Base-by-base conservation (phyloP, 495 filamentous ascomycete genomes). In the Penicillium atrosanguineum region DNA sequence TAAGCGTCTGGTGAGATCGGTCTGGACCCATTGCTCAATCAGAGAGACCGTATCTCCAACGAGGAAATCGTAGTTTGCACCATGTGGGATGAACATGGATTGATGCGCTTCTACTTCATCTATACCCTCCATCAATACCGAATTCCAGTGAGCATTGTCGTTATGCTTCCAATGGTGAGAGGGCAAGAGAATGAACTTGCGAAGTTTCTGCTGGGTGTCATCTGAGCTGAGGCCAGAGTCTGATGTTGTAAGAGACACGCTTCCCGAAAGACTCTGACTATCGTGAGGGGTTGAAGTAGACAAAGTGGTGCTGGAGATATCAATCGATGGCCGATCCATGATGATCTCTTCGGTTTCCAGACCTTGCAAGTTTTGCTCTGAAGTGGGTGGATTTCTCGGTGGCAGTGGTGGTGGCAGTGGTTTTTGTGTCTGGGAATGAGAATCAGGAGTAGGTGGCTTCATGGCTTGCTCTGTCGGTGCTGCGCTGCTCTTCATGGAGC, bases 51-150 rank as follows among this genome's bases (percentile, higher is more conserved):
- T 86, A 68, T 93, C 89, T 1, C 83, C 86, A 36, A 95, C 86
- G 11, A 95, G 71, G 57, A 68, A 66, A 62, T 93, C 88, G 65
- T 96, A 95, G 38, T 89, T 70, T 51, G 71, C 63, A 20, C 78
- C 73, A 19, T 57, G 80, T 0, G 81, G 72, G 38, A 90, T 83
- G 66, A 96, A 96, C 50, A 96, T 71, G 3, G 88, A 85, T 47
- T 88, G 91, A 66, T 96, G 91, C 4, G 91, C 91, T 7, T 79
- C 83, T 4, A 96, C 88, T 61, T 95, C 88, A 62, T 95, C 90
- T 44, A 93, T 85, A 34, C 84, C 83, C 28, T 84, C 79, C 87
- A 96, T 93, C 62, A 81, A 85, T 0, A 96, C 76, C 31, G 84
- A 77, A 4, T 87, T 69, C 91, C 91, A 96, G 43, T 81, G 79